A percentile compares a stretch with the other conserved stretches of the same genome.
phyloP scores from a whole-genome alignment of 495 filamentous ascomycete species.

The Aspergillus carlsbadensis region DNA sequence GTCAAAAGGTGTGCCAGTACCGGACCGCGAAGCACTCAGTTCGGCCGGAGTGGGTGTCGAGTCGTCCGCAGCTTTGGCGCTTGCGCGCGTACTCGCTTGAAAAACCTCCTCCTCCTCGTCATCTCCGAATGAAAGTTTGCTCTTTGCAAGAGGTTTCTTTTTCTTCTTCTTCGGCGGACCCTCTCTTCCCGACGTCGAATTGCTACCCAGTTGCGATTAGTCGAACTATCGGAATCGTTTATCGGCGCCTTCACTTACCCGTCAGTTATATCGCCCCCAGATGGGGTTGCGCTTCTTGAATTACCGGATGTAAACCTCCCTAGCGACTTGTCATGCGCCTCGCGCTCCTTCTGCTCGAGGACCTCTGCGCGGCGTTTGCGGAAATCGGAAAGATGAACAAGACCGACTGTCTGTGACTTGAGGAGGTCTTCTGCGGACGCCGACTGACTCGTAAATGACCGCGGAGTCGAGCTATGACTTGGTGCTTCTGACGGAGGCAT shows the following conservation, averaged over 20 bases:
- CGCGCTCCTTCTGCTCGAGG: slow-evolving; percentile 83
- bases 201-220: slow-evolving; percentile 46
- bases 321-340: slow-evolving; percentile 64
- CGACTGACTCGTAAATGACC: slow-evolving; percentile 72
- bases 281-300: slow-evolving; percentile 53
- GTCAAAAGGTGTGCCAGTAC: slow-evolving; percentile 41
- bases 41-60: slow-evolving; percentile 36
- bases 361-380: slow-evolving; percentile 95
- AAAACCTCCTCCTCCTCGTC: slow-evolving; percentile 53
- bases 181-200: slow-evolving; percentile 40
- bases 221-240: slow-evolving; percentile 2
- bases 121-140: slow-evolving; percentile 67
- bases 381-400: slow-evolving; percentile 91
- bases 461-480: slow-evolving; percentile 39
- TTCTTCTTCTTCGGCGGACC: slow-evolving; percentile 63
- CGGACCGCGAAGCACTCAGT: slow-evolving; percentile 34
- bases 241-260: slow-evolving; percentile 41
- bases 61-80: slow-evolving; percentile 22
- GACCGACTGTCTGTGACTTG: slow-evolving; percentile 87
- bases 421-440: slow-evolving; percentile 87
- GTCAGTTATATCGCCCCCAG: slow-evolving; percentile 51
- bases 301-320: slow-evolving; percentile 49
- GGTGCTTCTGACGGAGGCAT: slow-evolving; percentile 41
- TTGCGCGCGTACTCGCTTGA: not conserved
- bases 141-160: slow-evolving; percentile 59